Evolutionary conservation across 306 rosid genomes (phyloP).

Genomic region (Castanospermum australe): DNA sequence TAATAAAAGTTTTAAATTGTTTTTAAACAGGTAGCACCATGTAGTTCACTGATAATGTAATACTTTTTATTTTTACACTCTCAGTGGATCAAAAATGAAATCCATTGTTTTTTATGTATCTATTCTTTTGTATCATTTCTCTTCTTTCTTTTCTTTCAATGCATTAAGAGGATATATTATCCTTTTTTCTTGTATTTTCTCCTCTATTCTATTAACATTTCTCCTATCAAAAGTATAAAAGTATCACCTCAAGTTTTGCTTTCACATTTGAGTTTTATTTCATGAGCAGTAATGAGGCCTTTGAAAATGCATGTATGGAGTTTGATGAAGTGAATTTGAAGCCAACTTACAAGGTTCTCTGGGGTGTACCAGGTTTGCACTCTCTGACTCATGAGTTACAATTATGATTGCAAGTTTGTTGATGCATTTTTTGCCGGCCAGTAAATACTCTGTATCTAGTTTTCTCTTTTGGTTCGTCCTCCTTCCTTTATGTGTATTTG

Average conservation of each 20-base stretch:
- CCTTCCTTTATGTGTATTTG: neutral
- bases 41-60: neutral
- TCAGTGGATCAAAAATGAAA: neutral
- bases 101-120: neutral
- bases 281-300: slow-evolving; percentile 73
- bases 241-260: slow-evolving; percentile 16
- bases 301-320: slow-evolving; percentile 96
- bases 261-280: slow-evolving; percentile 30
- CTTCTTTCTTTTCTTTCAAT: neutral
- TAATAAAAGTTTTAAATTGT: neutral
- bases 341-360: slow-evolving; percentile 92
- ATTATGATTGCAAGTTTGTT: neutral
- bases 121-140: neutral
- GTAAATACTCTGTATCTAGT: neutral
- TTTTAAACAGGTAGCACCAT: slow-evolving; percentile 2
- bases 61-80: neutral
- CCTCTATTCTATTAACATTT: neutral
- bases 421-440: neutral
- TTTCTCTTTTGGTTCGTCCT: neutral
- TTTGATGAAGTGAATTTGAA: slow-evolving; percentile 91
- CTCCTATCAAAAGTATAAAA: neutral
- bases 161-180: neutral
- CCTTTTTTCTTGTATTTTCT: neutral
- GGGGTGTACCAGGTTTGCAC: slow-evolving; percentile 91
- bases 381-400: slow-evolving; percentile 10